phyloP scores from a whole-genome alignment of 139 green algal genomes.

The Gonium pectorale region DNA sequence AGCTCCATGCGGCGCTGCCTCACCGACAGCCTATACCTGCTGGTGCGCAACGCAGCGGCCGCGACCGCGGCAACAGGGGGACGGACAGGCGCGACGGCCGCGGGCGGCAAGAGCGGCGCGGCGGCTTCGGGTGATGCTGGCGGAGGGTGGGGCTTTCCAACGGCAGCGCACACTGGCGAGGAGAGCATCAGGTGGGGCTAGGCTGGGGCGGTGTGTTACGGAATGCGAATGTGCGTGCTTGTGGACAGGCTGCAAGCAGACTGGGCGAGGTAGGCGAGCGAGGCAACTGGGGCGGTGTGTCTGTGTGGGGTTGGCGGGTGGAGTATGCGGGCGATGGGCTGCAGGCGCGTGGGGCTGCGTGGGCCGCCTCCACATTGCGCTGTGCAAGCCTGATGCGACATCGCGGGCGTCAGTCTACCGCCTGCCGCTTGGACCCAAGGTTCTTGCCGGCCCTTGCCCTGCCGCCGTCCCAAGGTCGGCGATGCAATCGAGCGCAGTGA shows the following conservation, averaged over 20 bases:
- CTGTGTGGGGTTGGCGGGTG: too few relatives aligned
- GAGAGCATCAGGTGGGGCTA: slow-evolving; percentile 49
- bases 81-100: not conserved
- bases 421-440: not conserved
- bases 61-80: not conserved
- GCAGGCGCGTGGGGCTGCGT: not conserved
- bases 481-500: too few relatives aligned
- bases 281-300: too few relatives aligned
- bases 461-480: too few relatives aligned
- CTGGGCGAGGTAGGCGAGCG: too few relatives aligned
- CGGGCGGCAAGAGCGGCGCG: not conserved
- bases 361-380: not conserved
- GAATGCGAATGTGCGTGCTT: not conserved
- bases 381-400: too few relatives aligned
- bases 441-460: not conserved
- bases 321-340: too few relatives aligned
- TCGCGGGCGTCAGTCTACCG: too few relatives aligned
- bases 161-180: slow-evolving; percentile 9
- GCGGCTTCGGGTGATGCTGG: not conserved
- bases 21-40: slow-evolving; percentile 44
- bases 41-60: slow-evolving; percentile 20
- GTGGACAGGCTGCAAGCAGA: not conserved
- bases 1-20: slow-evolving; percentile 52
- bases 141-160: slow-evolving; percentile 43
- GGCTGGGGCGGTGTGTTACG: not conserved